Evolutionary conservation across 2,329 filamentous ascomycete species (phyloP), one percentile per base, ranked within the genome.

Genomic region (Nemania diffusa): DNA sequence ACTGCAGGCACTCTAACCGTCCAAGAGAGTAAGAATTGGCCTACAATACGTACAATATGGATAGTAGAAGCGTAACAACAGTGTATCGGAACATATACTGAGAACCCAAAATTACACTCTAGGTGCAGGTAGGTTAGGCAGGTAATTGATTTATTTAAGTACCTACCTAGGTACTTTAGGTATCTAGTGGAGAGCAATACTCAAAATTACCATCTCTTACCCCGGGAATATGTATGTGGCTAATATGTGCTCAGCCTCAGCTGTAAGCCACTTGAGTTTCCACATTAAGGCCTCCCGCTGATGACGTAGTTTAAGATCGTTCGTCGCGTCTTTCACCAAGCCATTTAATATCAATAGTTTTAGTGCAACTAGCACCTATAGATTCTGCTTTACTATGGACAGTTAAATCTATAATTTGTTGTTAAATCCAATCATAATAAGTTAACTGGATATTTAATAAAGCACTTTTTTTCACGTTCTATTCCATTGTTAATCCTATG

Each of bases 271-370:
- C 61, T 15, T 51, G n/a, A n/a, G n/a, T n/a, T n/a, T n/a, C n/a
- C n/a, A n/a, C n/a, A n/a, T n/a, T n/a, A n/a, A n/a, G n/a, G n/a
- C n/a, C n/a, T n/a, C n/a, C n/a, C n/a, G 26, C 27, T 27, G 29
- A 70, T 70, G 68, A 70, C 68, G 68, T 70, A 65, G 62, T 50
- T 27, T 37, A 52, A 51, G 42, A 51, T 4, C 13, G 13, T 37
- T 37, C 4, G 51, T 69, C 68, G 68, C 68, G 68, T 70, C 66
- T 70, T 53, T 20, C 62, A 57, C 46, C 27, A 15, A 42, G 20
- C 32, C 27, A 56, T 4, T 15, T 29, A 66, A 66, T 59, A 37
- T 3, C 17, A 48, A 64, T 32, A 53, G 55, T 60, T 65, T 50
- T 44, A 48, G 27, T 51, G 26, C 3, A 48, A 48, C 15, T 5